These are phyloP conservation scores for Cicer arietinum DNA, from an alignment of 306 rosid genomes.

Conservation along the genomic window DNA sequence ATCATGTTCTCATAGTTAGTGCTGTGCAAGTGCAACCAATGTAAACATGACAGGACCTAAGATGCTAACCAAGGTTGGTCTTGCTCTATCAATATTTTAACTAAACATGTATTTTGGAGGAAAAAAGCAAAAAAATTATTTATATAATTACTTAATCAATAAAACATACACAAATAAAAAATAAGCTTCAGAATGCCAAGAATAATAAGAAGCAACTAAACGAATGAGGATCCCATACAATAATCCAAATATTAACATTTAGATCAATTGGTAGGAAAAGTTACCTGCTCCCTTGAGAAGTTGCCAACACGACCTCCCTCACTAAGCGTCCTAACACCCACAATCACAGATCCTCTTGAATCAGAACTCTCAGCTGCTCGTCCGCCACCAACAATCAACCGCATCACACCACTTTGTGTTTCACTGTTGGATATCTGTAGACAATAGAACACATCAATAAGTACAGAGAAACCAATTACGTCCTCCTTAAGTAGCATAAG, in stretches of 20 bases:
- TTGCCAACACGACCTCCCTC: slow-evolving; percentile 99
- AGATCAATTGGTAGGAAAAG: slow-evolving; percentile 22
- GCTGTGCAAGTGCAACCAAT: not conserved
- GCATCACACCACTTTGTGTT: slow-evolving; percentile 94
- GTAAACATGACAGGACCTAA: not conserved
- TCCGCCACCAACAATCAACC: slow-evolving; percentile 98
- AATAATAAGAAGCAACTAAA: slow-evolving; percentile 9
- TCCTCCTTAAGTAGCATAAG: slow-evolving; percentile 10
- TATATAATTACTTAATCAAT: slow-evolving; percentile 1
- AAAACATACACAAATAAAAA: slow-evolving; percentile 29
- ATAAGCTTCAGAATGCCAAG: slow-evolving; percentile 28
- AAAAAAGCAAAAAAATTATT: not conserved
- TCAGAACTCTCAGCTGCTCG: slow-evolving; percentile 88
- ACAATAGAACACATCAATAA: slow-evolving; percentile 31
- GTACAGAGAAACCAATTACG: slow-evolving; percentile 7
- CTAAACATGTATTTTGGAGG: slow-evolving; percentile 16
- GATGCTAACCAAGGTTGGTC: not conserved
- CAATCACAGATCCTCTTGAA: slow-evolving; percentile 93
- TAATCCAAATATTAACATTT: slow-evolving; percentile 13
- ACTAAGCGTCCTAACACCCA: slow-evolving; percentile 97
- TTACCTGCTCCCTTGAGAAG: slow-evolving; percentile 98
- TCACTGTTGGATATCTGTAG: slow-evolving; percentile 88
- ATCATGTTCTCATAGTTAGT: slow-evolving; percentile 20
- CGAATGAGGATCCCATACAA: slow-evolving; percentile 4
- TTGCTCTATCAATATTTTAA: slow-evolving; percentile 26